Conservation (phyloP, 306 rosid genomes). For the Quercus glauca region DNA sequence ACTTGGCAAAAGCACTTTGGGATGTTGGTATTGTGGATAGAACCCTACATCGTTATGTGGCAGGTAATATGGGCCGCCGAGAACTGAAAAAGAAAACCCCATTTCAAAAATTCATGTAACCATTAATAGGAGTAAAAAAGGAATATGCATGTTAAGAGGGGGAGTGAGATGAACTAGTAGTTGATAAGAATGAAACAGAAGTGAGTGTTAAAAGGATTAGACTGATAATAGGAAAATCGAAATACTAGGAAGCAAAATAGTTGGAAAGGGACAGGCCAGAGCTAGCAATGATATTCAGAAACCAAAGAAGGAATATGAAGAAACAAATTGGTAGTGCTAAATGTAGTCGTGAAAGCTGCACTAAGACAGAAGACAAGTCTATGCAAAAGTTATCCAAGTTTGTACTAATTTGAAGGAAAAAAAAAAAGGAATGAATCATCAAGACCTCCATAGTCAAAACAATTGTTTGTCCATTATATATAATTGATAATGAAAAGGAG, state of each 20-base stretch:
- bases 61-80: conserved; percentile 49
- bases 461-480: background rate
- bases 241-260: background rate
- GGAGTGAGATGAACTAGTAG: background rate
- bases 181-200: background rate
- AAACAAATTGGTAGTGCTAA: background rate
- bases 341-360: background rate
- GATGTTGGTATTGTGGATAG: conserved; percentile 32
- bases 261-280: background rate
- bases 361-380: background rate
- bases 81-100: conserved; percentile 32
- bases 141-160: background rate
- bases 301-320: background rate
- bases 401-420: background rate
- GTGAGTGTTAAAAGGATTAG: too few relatives aligned
- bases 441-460: background rate
- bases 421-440: background rate
- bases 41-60: conserved; percentile 41
- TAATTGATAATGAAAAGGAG: background rate
- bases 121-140: background rate
- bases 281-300: background rate
- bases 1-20: conserved; percentile 32
- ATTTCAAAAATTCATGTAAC: background rate
- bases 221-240: background rate
- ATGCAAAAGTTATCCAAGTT: background rate